A percentile compares a stretch with the other conserved stretches of the same genome.
phyloP scores from a whole-genome alignment of 805 yeast species.

The Teunomyces gatunensis region DNA sequence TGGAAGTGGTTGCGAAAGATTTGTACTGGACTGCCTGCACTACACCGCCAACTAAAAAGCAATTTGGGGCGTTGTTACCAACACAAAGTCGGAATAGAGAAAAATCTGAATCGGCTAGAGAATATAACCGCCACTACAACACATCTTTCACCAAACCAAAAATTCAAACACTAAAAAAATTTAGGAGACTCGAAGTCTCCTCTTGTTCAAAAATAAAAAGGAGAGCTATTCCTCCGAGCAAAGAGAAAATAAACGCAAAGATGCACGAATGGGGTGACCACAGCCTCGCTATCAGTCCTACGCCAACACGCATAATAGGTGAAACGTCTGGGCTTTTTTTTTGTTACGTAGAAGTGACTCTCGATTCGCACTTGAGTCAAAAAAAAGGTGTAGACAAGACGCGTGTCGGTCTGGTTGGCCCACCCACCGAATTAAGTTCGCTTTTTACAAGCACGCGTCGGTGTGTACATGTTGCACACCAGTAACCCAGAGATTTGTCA shows the following conservation, averaged over 20 bases:
- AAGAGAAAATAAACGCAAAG: neutral
- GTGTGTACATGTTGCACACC: neutral
- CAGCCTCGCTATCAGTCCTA: neutral
- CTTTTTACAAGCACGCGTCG: neutral
- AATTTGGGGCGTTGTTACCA: conserved; percentile 1
- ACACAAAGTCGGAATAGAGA: conserved; percentile 1
- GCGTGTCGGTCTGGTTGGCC: conserved; percentile 1
- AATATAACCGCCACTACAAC: neutral
- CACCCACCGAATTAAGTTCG: conserved; percentile 1
- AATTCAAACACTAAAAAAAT: neutral
- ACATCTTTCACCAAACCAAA: neutral
- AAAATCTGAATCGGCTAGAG: neutral
- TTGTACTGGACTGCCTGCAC: neutral
- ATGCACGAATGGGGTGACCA: neutral
- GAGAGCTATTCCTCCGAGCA: neutral
- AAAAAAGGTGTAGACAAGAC: neutral
- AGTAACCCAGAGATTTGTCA: neutral
- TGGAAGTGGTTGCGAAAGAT: conserved; percentile 3
- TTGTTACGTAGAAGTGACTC: neutral
- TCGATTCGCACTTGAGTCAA: neutral
- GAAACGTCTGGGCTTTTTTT: neutral
- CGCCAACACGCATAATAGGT: neutral
- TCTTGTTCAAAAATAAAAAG: neutral
- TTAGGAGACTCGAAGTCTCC: neutral
- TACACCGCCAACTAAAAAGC: neutral